Evolutionary conservation across 768 basidiomycete genomes (phyloP).

Genomic region (Mycena alexandri): DNA sequence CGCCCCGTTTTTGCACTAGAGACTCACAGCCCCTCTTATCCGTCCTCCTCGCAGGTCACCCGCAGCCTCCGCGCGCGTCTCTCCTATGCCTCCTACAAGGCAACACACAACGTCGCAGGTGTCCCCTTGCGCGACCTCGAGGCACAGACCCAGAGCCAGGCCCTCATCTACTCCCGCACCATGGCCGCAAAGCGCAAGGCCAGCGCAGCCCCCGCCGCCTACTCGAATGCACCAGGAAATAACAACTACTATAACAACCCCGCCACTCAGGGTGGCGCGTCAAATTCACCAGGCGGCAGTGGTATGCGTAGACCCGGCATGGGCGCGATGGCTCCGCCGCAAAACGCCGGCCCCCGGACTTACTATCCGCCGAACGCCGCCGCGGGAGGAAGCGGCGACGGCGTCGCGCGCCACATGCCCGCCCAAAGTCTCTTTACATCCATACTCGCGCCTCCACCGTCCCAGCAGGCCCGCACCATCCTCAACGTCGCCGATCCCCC

Average conservation of each 20-base stretch:
- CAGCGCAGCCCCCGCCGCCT: constrained; percentile 35
- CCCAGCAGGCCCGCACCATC: constrained; percentile 84
- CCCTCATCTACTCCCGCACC: constrained; percentile 62
- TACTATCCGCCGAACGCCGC: constrained; percentile 56
- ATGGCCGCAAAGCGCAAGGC: constrained; percentile 72
- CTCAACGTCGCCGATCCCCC: constrained; percentile 81
- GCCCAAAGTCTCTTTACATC: constrained; percentile 78
- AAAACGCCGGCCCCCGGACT: constrained; percentile 54
- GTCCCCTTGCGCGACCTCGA: constrained; percentile 80
- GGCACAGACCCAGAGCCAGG: constrained; percentile 62
- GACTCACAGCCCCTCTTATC: constrained; percentile 53
- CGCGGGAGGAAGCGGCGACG: constrained; percentile 48
- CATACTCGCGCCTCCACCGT: constrained; percentile 81
- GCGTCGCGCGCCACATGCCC: constrained; percentile 45
- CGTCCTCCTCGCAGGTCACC: constrained; percentile 72
- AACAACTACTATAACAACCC: constrained; percentile 66
- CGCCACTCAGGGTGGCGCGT: constrained; percentile 60
- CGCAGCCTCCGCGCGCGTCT: constrained; percentile 85
- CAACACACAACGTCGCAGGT: constrained; percentile 77
- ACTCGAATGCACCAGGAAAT: constrained; percentile 42
- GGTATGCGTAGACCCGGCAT: constrained; percentile 46
- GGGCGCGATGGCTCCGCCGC: constrained; percentile 62
- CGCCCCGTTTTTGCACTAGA: constrained; percentile 39
- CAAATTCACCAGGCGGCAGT: constrained; percentile 30
- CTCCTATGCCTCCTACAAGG: constrained; percentile 88